Base-by-base conservation (phyloP, 2,329 filamentous ascomycete genomes). In the Neonectria ditissima region DNA sequence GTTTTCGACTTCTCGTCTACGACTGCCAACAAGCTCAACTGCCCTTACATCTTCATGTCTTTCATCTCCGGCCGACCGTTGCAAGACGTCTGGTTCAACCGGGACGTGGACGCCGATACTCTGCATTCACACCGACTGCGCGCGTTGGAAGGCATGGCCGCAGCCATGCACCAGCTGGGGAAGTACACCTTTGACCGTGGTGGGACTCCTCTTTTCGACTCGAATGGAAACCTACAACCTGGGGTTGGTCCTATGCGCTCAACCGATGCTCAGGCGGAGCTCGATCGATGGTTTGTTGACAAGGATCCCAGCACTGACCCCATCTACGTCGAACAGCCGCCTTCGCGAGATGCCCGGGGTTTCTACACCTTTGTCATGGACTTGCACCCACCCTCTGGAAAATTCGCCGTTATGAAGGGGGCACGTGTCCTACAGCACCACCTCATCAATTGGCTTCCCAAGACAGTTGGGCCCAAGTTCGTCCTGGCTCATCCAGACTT, bases 401-500 rank as follows among this genome's bases (percentile, higher is more conserved):
- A 18, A 3, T 2, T 18, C 6, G n/a, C 9, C 9, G 4, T 37
- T 18, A 24, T 22, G 0, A 39, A n/a, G 20, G 55, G 54, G 22
- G 28, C 2, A 39, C 1, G 5, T 2, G 10, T 43, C 6, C 43
- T 62, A 5, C 24, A 54, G 13, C 30, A 20, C 1, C 39, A 26
- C 14, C 18, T 62, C 10, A 54, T 62, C 14, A 30, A 18, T 14
- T 62, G 59, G 47, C 39, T 62, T 20, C 53, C 59, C 11, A n/a
- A 41, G 5, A 16, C 22, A 7, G 2, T 16, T 22, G 28, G 20
- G 2, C 9, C 47, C 8, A 43, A 55, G 10, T 74, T 74, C 43
- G 69, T 75, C 20, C 60, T 77, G 2, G 44, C 72, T 4, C 76
- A 77, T 57, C 71, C 74, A 1, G 70, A 76, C 32, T 73, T 73